Evolutionary conservation across 495 filamentous ascomycete genomes (phyloP).

Genomic region (Glutinoglossum americanum): DNA sequence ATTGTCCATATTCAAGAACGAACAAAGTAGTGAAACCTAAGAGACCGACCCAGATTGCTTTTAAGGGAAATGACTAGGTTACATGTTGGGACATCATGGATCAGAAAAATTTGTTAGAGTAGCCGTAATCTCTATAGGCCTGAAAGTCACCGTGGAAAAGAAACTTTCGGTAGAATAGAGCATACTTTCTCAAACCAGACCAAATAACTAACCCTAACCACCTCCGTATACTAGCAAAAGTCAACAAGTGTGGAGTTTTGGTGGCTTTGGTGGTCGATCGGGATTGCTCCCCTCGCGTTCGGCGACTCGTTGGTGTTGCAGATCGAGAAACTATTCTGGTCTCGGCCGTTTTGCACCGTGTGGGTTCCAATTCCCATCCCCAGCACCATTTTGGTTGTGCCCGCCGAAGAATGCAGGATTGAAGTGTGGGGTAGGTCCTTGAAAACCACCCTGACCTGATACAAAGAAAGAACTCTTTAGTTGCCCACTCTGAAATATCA

Average conservation of each 20-base stretch:
- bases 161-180: neutral
- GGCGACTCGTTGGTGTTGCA: neutral
- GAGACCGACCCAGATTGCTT: neutral
- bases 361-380: constrained; percentile 54
- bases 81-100: neutral
- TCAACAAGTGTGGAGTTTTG: neutral
- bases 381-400: constrained; percentile 29
- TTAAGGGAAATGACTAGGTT: constrained; percentile 1
- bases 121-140: neutral
- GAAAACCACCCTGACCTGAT: constrained; percentile 31
- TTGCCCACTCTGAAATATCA: neutral
- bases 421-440: constrained; percentile 46
- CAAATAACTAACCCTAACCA: neutral
- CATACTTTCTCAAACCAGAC: neutral
- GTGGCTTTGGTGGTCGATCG: neutral
- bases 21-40: neutral
- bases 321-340: constrained; percentile 26
- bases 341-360: constrained; percentile 65
- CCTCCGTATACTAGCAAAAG: neutral
- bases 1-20: neutral
- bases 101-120: neutral
- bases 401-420: constrained; percentile 61
- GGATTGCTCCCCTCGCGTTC: neutral
- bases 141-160: neutral
- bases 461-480: constrained; percentile 4